Evolutionary conservation across 306 rosid species (phyloP).

Genomic region (Hippophae tibetana): DNA sequence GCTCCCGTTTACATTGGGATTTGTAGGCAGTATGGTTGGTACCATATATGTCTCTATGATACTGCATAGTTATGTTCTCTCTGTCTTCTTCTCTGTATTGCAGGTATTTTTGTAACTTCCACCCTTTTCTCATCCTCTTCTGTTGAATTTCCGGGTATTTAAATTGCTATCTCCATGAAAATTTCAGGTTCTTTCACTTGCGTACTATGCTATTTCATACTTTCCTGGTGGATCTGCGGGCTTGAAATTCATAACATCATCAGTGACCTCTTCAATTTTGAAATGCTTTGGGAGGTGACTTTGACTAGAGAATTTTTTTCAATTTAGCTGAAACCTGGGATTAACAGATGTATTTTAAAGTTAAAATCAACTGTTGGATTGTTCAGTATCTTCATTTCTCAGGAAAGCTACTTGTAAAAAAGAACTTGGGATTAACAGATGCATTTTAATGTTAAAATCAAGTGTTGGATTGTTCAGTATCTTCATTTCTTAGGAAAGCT

Average conservation of each 20-base stretch:
- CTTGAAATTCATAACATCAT: constrained; percentile 66
- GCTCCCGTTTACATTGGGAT: constrained; percentile 76
- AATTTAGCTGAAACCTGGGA: constrained; percentile 25
- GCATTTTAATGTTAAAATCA: too few relatives aligned
- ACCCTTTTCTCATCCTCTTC: constrained; percentile 8
- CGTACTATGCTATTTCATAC: constrained; percentile 75
- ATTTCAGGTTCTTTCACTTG: constrained; percentile 72
- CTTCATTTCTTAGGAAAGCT: too few relatives aligned
- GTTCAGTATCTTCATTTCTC: constrained; percentile 12
- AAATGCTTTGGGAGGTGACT: constrained; percentile 85
- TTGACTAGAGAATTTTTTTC: constrained; percentile 19
- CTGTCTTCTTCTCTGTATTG: constrained; percentile 77
- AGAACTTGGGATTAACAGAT: constrained; percentile 17
- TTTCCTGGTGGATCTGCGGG: constrained; percentile 92
- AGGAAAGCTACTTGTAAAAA: constrained; percentile 5
- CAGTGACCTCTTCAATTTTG: constrained; percentile 56
- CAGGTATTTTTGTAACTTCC: constrained; percentile 49
- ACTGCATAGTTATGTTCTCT: constrained; percentile 79
- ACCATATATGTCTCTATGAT: constrained; percentile 93
- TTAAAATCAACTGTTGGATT: constrained; percentile 12
- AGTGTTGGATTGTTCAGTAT: too few relatives aligned
- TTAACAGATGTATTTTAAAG: constrained; percentile 17
- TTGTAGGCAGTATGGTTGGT: constrained; percentile 73
- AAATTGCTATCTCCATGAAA: constrained; percentile 20
- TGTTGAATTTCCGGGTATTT: neutral